Conservation (phyloP, 2,329 filamentous ascomycete genomes). For the Aureobasidium sp. region DNA sequence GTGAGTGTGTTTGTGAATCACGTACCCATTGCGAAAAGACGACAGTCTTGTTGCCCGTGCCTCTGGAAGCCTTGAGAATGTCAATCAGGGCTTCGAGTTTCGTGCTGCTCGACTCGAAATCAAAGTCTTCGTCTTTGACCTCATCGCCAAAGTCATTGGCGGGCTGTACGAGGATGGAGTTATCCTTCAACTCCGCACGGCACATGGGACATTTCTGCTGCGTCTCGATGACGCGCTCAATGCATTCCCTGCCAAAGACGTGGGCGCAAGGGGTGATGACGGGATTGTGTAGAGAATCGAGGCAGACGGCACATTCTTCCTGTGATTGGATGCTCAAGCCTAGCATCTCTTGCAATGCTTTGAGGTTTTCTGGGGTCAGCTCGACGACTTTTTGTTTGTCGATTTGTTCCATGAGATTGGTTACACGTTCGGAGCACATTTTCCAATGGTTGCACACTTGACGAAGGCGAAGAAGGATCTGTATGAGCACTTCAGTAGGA, state of each 20-base stretch:
- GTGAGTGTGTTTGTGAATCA: constrained; percentile 35
- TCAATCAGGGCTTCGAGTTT: constrained; percentile 75
- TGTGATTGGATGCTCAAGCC: constrained; percentile 71
- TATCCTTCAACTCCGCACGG: constrained; percentile 58
- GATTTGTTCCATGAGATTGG: constrained; percentile 62
- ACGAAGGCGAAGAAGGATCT: constrained; percentile 67
- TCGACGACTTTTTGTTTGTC: constrained; percentile 61
- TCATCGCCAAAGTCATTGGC: constrained; percentile 46
- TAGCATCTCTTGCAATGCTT: constrained; percentile 66
- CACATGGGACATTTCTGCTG: constrained; percentile 84
- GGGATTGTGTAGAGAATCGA: constrained; percentile 63
- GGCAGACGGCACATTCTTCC: constrained; percentile 77
- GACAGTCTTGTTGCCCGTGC: constrained; percentile 61
- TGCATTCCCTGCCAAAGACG: constrained; percentile 67
- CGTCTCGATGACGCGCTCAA: constrained; percentile 63
- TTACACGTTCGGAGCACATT: constrained; percentile 67
- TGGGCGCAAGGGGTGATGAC: constrained; percentile 84
- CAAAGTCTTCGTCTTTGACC: constrained; percentile 37
- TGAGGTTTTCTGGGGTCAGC: constrained; percentile 64
- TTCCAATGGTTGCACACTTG: constrained; percentile 89
- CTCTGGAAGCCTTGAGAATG: constrained; percentile 63
- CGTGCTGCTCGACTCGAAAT: constrained; percentile 62
- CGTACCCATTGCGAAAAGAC: constrained; percentile 65
- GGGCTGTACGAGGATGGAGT: constrained; percentile 57
- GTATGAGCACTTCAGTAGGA: background rate